Conservation (phyloP, 164 flowering plant genomes). For the Paratinospora sagittata region DNA sequence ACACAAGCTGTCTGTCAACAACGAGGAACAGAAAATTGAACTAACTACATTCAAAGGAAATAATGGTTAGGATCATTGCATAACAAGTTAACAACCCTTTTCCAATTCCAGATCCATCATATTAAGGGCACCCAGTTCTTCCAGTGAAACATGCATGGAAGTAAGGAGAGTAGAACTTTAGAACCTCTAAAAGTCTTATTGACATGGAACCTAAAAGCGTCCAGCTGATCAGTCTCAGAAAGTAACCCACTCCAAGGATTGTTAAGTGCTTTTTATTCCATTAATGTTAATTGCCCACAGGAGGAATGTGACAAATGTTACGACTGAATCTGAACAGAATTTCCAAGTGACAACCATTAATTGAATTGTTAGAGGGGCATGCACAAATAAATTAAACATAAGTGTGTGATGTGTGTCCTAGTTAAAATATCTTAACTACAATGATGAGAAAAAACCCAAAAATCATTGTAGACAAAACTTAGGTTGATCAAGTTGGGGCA, state of each 20-base stretch:
- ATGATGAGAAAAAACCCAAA: not conserved
- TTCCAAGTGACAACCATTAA: not conserved
- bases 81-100: no score
- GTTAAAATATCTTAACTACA: no score
- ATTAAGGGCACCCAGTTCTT: no score
- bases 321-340: not conserved
- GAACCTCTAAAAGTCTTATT: not conserved
- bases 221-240: not conserved
- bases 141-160: not conserved
- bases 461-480: no score
- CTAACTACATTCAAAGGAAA: no score
- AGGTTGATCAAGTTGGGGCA: conserved; percentile 9
- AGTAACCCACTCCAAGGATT: not conserved
- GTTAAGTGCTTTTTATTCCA: not conserved
- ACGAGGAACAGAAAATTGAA: no score
- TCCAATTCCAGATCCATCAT: no score
- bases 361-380: not conserved
- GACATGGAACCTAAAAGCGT: not conserved
- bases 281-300: not conserved
- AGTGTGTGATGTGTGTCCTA: no score
- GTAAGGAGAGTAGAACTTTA: not conserved
- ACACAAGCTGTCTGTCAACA: no score
- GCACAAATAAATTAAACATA: not conserved
- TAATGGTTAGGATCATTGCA: no score
- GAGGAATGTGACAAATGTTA: not conserved